Evolutionary conservation across 2,329 filamentous ascomycete genomes (phyloP).

Genomic region (Stagonosporopsis rhizophila): DNA sequence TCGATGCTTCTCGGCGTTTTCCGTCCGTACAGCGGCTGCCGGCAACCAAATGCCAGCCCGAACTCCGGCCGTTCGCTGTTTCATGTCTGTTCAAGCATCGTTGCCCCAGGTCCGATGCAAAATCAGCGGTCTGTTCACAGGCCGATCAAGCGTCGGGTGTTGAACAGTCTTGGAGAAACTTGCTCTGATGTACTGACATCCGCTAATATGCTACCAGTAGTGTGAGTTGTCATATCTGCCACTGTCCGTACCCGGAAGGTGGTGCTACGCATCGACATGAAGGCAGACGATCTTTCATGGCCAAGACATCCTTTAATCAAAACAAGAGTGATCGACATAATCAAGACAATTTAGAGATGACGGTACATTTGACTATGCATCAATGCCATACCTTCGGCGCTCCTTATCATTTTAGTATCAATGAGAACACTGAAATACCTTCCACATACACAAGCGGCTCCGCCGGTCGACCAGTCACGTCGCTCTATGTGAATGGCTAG

Average conservation of each 20-base stretch:
- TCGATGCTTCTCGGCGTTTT: not conserved
- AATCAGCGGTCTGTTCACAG: not conserved
- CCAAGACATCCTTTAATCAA: constrained; percentile 39
- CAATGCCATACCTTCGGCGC: constrained; percentile 14
- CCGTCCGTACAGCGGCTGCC: constrained; percentile 1
- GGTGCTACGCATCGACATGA: not conserved
- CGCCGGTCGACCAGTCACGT: constrained; percentile 5
- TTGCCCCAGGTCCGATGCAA: not conserved
- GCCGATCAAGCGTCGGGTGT: not conserved
- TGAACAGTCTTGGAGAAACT: not conserved
- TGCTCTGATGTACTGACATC: not conserved
- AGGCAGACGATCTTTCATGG: constrained; percentile 15
- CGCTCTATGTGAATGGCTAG: constrained; percentile 5
- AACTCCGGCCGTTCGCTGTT: not conserved
- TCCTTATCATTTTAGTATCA: constrained; percentile 31
- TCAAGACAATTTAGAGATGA: constrained; percentile 26
- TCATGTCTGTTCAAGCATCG: not conserved
- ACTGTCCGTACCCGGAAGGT: not conserved
- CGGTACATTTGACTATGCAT: constrained; percentile 22
- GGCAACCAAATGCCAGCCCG: not conserved
- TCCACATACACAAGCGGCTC: constrained; percentile 22
- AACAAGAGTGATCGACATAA: constrained; percentile 29
- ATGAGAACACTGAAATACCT: constrained; percentile 18
- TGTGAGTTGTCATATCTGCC: not conserved
- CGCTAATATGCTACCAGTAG: not conserved